Evolutionary conservation across 768 basidiomycete genomes (phyloP), one percentile per base, ranked within the genome.

Genomic region (Lepiota subincarnata): DNA sequence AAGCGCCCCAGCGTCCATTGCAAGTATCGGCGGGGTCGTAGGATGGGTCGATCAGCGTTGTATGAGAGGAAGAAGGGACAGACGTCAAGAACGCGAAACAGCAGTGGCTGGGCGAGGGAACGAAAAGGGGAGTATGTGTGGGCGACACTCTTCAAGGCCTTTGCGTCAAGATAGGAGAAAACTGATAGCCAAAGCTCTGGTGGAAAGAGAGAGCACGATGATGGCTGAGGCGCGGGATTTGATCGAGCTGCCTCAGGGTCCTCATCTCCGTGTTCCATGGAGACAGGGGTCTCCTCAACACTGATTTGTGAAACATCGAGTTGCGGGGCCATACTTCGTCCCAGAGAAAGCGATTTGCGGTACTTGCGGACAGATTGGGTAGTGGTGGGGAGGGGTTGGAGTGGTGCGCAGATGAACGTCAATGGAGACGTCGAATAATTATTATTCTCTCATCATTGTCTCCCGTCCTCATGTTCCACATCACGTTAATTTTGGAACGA

Each of bases 101-200:
- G 61, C 8, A 70, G 55, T 13, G 72, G 72, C 50, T 73, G 72
- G 6, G 71, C 67, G 37, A 74, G 59, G 28, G 56, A 62, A 6
- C 65, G 63, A 47, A 74, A 74, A 4, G 57, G 52, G 10, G 63
- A 63, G 47, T 66, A 72, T 22, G 65, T 62, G 49, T 68, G 62
- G 4, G 70, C 65, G 13, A 65, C 57, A 1, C 69, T 54, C 13
- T 62, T 64, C n/a, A 72, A 58, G 36, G 68, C 67, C 10, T 57
- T 40, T 19, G 63, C 45, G 11, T 62, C 61, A 49, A 74, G 69
- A 36, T 64, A 59, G 10, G 63, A 59, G 58, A 71, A 69, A 18
- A 72, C 63, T n/a, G 63, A 57, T 11, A 69, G 53, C 71, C 71
- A 72, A 19, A 73, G 56, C 53, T 74, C 73, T 12, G 69, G 68